phyloP scores from a whole-genome alignment of 306 rosid genomes.

The Sindora glabra region DNA sequence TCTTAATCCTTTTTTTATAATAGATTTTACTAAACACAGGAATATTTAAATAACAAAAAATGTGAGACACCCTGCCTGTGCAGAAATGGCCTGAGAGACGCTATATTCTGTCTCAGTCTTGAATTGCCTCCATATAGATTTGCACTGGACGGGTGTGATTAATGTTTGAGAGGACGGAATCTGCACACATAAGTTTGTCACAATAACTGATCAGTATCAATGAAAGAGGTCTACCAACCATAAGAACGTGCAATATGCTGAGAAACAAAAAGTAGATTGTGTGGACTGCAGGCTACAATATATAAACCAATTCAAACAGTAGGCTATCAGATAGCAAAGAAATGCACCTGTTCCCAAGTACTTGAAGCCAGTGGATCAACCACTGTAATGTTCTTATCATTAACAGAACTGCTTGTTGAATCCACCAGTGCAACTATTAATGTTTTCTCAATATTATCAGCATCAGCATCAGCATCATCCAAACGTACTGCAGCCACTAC shows the following conservation, averaged over 20 bases:
- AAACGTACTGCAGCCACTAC: conserved; percentile 86
- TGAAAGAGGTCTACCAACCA: conserved; percentile 3
- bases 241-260: conserved; percentile 5
- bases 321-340: conserved; percentile 4
- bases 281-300: too few species aligned
- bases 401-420: conserved; percentile 36
- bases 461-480: conserved; percentile 52
- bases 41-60: not conserved
- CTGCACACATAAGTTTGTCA: conserved; percentile 28
- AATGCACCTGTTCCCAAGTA: conserved; percentile 78
- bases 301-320: too few species aligned
- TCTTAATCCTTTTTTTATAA: not conserved
- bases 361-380: conserved; percentile 89
- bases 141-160: conserved; percentile 96
- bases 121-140: conserved; percentile 95
- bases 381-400: conserved; percentile 43
- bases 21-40: too few species aligned
- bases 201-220: conserved; percentile 9
- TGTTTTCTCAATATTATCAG: conserved; percentile 59
- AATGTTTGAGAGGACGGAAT: conserved; percentile 64
- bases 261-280: not conserved
- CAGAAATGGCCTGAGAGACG: conserved; percentile 94
- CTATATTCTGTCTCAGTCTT: conserved; percentile 84
- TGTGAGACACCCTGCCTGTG: conserved; percentile 56
- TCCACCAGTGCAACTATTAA: conserved; percentile 59